phyloP scores from a whole-genome alignment of 2,329 filamentous ascomycete genomes.

The Juglanconis oblonga region DNA sequence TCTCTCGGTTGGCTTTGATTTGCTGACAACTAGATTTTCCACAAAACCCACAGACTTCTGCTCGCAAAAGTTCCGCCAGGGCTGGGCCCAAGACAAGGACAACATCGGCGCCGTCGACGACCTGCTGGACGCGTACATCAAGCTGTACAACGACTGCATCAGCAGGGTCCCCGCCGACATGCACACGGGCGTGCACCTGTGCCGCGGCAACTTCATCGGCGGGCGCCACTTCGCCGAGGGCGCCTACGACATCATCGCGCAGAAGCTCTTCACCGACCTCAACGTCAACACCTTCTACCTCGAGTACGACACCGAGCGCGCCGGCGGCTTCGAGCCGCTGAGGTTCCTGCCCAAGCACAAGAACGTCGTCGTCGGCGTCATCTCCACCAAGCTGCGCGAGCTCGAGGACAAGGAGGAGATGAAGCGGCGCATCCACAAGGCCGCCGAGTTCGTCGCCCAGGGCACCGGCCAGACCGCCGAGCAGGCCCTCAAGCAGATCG shows the following conservation, averaged over 20 bases:
- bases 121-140: conserved; percentile 72
- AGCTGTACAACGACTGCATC: conserved; percentile 72
- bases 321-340: conserved; percentile 65
- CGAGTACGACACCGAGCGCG: conserved; percentile 64
- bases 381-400: conserved; percentile 60
- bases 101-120: conserved; percentile 68
- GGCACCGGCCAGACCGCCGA: conserved; percentile 62
- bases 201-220: conserved; percentile 66
- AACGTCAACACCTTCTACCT: conserved; percentile 67
- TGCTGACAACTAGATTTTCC: too few species aligned
- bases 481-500: conserved; percentile 66
- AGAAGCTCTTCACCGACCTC: conserved; percentile 62
- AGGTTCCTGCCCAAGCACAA: conserved; percentile 58
- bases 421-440: conserved; percentile 56
- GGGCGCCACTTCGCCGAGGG: conserved; percentile 65
- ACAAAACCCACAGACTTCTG: conserved; percentile 58
- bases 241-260: conserved; percentile 64
- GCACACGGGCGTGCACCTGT: conserved; percentile 75
- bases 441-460: conserved; percentile 67
- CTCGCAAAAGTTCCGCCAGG: conserved; percentile 66
- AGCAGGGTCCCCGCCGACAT: conserved; percentile 63
- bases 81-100: conserved; percentile 64
- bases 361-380: conserved; percentile 61
- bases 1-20: neutral
- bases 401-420: conserved; percentile 63